A percentile compares a stretch with the other conserved stretches of the same genome.
phyloP scores from a whole-genome alignment of 371 early-diverging fungal species.

The Apophysomyces elegans region DNA sequence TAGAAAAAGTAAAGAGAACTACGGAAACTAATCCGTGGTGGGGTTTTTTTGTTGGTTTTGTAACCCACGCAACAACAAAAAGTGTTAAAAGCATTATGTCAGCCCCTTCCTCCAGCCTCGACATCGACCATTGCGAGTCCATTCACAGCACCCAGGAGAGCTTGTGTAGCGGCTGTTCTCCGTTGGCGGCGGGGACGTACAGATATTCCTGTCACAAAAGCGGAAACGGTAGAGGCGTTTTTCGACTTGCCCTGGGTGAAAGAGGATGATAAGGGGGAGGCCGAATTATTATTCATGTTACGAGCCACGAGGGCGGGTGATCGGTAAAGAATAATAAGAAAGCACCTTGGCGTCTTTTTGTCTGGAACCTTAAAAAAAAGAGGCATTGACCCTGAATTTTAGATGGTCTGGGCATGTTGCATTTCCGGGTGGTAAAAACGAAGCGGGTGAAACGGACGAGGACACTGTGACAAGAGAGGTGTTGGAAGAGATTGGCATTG shows the following conservation, averaged over 20 bases:
- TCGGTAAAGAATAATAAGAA: conserved; percentile 36
- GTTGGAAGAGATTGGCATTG: conserved; percentile 67
- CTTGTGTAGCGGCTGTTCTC: conserved; percentile 44
- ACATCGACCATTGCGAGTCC: background rate
- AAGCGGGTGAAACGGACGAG: conserved; percentile 64
- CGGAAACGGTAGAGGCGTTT: conserved; percentile 29
- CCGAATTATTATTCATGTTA: conserved; percentile 70
- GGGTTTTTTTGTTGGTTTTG: too few species aligned
- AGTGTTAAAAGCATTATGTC: background rate
- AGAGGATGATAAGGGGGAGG: conserved; percentile 31
- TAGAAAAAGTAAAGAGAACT: too few species aligned
- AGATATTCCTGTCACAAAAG: background rate
- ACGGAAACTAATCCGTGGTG: too few species aligned
- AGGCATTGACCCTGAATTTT: background rate
- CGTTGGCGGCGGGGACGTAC: conserved; percentile 29
- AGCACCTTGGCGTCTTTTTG: background rate
- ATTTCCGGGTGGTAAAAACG: conserved; percentile 76
- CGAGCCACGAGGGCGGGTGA: conserved; percentile 67
- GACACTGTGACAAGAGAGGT: conserved; percentile 73
- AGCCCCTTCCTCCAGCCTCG: background rate
- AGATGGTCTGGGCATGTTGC: conserved; percentile 80
- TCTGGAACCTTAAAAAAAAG: background rate
- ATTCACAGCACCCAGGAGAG: conserved; percentile 29
- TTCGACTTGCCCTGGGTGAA: conserved; percentile 43
- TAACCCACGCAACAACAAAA: background rate